phyloP scores from a whole-genome alignment of 2,329 filamentous ascomycete genomes.

The Trichoderma pleuroti region DNA sequence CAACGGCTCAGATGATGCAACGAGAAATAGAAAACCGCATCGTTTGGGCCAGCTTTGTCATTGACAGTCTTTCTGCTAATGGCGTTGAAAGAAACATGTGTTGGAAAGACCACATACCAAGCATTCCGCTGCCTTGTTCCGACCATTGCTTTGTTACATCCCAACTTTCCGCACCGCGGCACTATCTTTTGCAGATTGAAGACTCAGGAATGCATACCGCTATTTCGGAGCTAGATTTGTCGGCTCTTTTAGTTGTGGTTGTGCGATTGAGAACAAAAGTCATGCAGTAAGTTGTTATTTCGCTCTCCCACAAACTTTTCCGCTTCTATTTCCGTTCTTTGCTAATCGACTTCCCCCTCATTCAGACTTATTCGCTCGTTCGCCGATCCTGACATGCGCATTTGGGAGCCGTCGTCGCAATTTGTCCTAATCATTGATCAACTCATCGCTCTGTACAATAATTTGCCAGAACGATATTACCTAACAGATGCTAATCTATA shows the following conservation, averaged over 20 bases:
- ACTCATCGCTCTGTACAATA: constrained; percentile 22
- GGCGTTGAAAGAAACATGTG: constrained; percentile 25
- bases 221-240: constrained; percentile 21
- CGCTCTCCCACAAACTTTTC: background rate
- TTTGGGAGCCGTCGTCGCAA: constrained; percentile 22
- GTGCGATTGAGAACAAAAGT: constrained; percentile 23
- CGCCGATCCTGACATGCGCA: constrained; percentile 12
- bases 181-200: constrained; percentile 21
- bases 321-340: background rate
- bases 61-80: constrained; percentile 24
- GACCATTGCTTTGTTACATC: constrained; percentile 21
- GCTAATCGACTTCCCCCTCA: background rate
- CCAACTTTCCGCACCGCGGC: constrained; percentile 2
- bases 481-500: constrained; percentile 25
- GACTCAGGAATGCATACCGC: constrained; percentile 3
- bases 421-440: constrained; percentile 24
- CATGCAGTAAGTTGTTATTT: constrained; percentile 19
- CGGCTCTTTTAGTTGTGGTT: constrained; percentile 21
- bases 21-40: constrained; percentile 24
- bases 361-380: constrained; percentile 24
- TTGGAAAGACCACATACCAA: constrained; percentile 24
- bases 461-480: constrained; percentile 24
- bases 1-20: constrained; percentile 18
- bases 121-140: constrained; percentile 24
- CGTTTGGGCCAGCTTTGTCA: constrained; percentile 27